Conservation (phyloP, 2,329 filamentous ascomycete genomes). For the Leptographium lundbergii region DNA sequence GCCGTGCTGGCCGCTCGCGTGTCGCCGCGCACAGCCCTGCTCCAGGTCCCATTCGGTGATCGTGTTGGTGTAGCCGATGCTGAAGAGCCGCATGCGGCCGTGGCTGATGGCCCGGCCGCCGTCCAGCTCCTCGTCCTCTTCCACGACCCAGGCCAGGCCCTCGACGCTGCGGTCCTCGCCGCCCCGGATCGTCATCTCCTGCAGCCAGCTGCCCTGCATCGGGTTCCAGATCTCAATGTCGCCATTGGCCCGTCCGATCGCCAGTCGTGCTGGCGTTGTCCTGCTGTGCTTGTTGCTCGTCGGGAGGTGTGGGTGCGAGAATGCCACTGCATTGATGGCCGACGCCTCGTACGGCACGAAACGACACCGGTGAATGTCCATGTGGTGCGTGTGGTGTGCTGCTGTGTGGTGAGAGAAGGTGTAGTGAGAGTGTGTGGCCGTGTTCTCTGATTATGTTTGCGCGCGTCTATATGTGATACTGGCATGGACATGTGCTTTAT, state of each 20-base stretch:
- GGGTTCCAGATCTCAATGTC: slow-evolving; percentile 99
- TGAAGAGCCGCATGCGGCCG: slow-evolving; percentile 79
- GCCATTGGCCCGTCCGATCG: slow-evolving; percentile 84
- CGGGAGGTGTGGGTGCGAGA: slow-evolving; percentile 58
- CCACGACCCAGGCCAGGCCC: slow-evolving; percentile 81
- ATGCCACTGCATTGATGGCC: slow-evolving; percentile 87
- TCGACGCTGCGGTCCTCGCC: slow-evolving; percentile 81
- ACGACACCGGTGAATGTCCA: slow-evolving; percentile 96
- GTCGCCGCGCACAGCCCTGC: slow-evolving; percentile 61
- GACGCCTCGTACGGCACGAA: slow-evolving; percentile 89
- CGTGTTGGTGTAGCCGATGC: slow-evolving; percentile 83
- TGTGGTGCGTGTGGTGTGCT: slow-evolving; percentile 26
- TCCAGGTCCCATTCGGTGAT: slow-evolving; percentile 93
- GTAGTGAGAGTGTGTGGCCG: not conserved
- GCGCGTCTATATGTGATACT: not conserved
- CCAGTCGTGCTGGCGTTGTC: slow-evolving; percentile 58
- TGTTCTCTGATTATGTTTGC: slow-evolving; percentile 1
- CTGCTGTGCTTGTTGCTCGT: slow-evolving; percentile 31
- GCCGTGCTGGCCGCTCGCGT: slow-evolving; percentile 84
- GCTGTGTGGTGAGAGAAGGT: not conserved
- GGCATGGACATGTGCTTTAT: not conserved
- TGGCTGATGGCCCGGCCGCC: slow-evolving; percentile 39
- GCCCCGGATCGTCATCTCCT: slow-evolving; percentile 75
- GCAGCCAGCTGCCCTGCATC: slow-evolving; percentile 67
- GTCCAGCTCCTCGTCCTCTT: slow-evolving; percentile 58